A percentile compares a stretch with the other conserved stretches of the same genome.
phyloP scores from a whole-genome alignment of 2,329 filamentous ascomycete genomes.

The Trichophyton schoenleinii region DNA sequence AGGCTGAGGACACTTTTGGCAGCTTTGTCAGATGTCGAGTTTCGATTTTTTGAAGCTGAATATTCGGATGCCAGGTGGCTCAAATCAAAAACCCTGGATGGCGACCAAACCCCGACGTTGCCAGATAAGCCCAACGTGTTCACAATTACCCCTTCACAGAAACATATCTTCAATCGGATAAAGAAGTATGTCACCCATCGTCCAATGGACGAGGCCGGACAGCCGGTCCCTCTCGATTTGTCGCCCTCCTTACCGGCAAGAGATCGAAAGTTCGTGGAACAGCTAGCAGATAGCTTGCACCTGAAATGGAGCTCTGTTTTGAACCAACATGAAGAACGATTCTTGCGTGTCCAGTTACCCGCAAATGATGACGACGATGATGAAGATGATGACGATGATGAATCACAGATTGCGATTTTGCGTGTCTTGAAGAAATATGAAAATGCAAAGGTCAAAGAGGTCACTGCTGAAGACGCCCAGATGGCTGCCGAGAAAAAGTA shows the following conservation, averaged over 20 bases:
- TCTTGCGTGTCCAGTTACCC: conserved; percentile 52
- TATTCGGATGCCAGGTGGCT: conserved; percentile 85
- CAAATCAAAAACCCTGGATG: conserved; percentile 66
- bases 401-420: conserved; percentile 67
- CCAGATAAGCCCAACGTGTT: conserved; percentile 49
- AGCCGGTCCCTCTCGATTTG: conserved; percentile 53
- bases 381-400: conserved; percentile 63
- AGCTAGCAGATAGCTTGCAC: conserved; percentile 59
- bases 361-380: conserved; percentile 43
- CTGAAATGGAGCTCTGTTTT: conserved; percentile 53
- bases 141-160: conserved; percentile 66
- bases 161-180: conserved; percentile 66
- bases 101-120: conserved; percentile 51
- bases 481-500: conserved; percentile 72
- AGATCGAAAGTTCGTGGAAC: conserved; percentile 87
- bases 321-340: conserved; percentile 52
- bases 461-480: conserved; percentile 66
- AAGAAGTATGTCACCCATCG: conserved; percentile 70
- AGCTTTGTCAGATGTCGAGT: conserved; percentile 77
- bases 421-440: conserved; percentile 85
- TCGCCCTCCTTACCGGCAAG: conserved; percentile 60
- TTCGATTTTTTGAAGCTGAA: conserved; percentile 84
- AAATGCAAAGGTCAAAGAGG: conserved; percentile 71
- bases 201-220: conserved; percentile 37
- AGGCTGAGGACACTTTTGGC: conserved; percentile 66